Conservation (phyloP, 768 basidiomycete species). For the Amanita phalloides region DNA sequence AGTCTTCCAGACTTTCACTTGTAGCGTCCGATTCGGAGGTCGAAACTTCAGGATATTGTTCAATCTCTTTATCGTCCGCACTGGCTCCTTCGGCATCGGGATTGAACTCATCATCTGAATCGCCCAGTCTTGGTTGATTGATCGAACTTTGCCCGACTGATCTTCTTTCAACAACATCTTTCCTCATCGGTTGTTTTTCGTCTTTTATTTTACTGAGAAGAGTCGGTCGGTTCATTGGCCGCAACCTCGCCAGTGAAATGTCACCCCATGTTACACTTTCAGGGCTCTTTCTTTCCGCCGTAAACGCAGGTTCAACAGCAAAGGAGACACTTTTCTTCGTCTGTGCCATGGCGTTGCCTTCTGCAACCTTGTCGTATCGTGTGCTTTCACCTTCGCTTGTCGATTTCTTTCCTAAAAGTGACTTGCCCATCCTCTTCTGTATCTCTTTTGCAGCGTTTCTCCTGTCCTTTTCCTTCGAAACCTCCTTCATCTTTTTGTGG, state of each 20-base stretch:
- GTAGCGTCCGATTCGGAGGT: constrained; percentile 17
- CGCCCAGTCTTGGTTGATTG: constrained; percentile 16
- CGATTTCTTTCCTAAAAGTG: constrained; percentile 37
- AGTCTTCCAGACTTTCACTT: constrained; percentile 30
- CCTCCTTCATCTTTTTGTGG: constrained; percentile 39
- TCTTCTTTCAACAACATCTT: constrained; percentile 56
- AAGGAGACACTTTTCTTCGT: constrained; percentile 61
- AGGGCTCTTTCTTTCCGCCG: constrained; percentile 8
- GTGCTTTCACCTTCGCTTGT: constrained; percentile 24
- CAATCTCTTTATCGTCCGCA: constrained; percentile 16
- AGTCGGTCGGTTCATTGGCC: constrained; percentile 24
- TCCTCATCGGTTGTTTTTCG: constrained; percentile 48
- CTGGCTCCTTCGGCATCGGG: constrained; percentile 19
- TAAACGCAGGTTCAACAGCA: constrained; percentile 30
- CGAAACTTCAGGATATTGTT: constrained; percentile 8
- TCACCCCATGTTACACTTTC: constrained; percentile 38
- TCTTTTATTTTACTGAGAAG: constrained; percentile 23
- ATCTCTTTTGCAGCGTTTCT: constrained; percentile 36
- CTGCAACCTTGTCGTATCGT: constrained; percentile 15
- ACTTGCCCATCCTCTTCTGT: constrained; percentile 73
- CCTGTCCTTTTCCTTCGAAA: constrained; percentile 26
- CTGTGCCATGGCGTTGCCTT: constrained; percentile 13
- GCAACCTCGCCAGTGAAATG: constrained; percentile 39
- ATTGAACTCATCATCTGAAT: constrained; percentile 66
- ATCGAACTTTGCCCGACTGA: constrained; percentile 20